These are phyloP conservation scores for Taphrina confusa DNA, from an alignment of 1,139 yeast genomes.

Conservation along the genomic window DNA sequence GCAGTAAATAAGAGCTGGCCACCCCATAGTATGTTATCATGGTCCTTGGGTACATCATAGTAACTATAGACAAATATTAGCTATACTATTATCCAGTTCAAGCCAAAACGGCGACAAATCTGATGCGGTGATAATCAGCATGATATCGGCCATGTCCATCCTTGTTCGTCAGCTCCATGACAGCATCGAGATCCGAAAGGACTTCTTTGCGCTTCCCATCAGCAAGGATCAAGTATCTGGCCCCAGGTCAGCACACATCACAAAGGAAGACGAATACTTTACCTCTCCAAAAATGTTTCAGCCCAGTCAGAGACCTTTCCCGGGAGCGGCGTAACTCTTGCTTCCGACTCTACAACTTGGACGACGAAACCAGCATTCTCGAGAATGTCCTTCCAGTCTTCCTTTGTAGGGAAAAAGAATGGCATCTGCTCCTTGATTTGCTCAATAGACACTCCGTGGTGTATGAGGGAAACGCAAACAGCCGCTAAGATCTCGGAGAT, in stretches of 20 bases:
- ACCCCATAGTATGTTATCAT: no score
- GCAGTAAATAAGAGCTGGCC: no score
- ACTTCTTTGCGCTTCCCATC: background rate
- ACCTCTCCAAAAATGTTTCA: constrained; percentile 12
- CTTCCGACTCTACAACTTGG: constrained; percentile 13
- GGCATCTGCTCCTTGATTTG: constrained; percentile 26
- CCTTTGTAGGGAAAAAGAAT: constrained; percentile 26
- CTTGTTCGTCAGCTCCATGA: constrained; percentile 22
- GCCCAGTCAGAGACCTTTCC: constrained; percentile 25
- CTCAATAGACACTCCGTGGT: constrained; percentile 19
- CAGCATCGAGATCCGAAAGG: constrained; percentile 12
- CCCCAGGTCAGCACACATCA: background rate
- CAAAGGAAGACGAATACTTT: background rate
- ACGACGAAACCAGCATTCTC: constrained; percentile 30
- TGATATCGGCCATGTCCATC: constrained; percentile 12
- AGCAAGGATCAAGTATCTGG: constrained; percentile 6
- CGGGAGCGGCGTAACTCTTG: constrained; percentile 13
- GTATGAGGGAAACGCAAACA: constrained; percentile 14
- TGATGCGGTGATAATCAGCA: constrained; percentile 16
- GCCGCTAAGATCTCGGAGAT: constrained; percentile 24
- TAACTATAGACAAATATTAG: no score
- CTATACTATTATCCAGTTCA: no score
- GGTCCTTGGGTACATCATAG: no score
- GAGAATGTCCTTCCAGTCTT: constrained; percentile 11
- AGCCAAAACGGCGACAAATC: constrained; percentile 3